These are phyloP conservation scores for Helotiales sp. DNA, from an alignment of 2,329 filamentous ascomycete genomes.

Conservation along the genomic window DNA sequence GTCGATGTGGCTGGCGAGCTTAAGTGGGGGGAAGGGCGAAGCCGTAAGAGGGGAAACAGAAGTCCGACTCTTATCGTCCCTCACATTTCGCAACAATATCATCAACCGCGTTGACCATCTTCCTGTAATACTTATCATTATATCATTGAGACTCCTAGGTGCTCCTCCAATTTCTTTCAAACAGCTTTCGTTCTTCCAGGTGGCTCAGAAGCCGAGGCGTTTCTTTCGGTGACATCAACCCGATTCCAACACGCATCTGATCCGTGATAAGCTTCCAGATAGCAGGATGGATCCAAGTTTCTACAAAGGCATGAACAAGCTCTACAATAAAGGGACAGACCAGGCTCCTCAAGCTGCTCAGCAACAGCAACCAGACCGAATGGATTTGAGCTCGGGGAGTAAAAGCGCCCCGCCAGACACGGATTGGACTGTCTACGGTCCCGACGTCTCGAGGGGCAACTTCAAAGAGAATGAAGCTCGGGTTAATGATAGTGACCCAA, in stretches of 20 bases:
- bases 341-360: too few relatives aligned
- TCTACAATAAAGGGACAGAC: neutral
- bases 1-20: neutral
- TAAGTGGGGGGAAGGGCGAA: neutral
- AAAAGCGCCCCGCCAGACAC: conserved; percentile 8
- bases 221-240: neutral
- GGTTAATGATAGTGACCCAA: conserved; percentile 7
- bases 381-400: neutral
- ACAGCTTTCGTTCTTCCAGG: neutral
- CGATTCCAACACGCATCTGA: neutral
- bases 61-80: neutral
- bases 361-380: neutral
- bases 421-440: conserved; percentile 32
- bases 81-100: neutral
- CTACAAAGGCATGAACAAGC: neutral
- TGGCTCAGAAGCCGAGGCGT: neutral
- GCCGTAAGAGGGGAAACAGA: neutral
- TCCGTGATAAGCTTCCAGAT: neutral
- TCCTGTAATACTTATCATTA: neutral
- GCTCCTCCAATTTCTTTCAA: neutral
- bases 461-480: conserved; percentile 7
- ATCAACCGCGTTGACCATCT: neutral
- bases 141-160: neutral
- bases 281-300: conserved; percentile 1
- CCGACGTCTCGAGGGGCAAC: conserved; percentile 24